Evolutionary conservation across 306 rosid species (phyloP), one percentile per base, ranked within the genome.

Genomic region (Vigna nakashimae): DNA sequence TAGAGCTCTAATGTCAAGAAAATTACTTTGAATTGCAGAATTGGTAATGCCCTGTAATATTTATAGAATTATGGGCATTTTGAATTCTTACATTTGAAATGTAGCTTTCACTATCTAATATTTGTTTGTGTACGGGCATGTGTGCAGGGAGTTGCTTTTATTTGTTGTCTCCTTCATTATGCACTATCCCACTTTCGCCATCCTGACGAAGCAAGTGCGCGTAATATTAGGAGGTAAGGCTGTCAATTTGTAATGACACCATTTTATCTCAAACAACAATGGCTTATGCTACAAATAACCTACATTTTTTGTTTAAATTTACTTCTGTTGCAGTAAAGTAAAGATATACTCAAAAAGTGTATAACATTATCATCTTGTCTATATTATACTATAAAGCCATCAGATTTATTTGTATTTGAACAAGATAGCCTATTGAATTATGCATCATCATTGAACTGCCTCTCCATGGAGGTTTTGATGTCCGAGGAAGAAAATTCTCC

Each of bases 81-180:
- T 30, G 59, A 58, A 58, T 51, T 72, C 45, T 71, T 22, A 71
- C 74, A 48, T 83, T 67, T 80, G 68, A 51, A 74, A 38, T 68
- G 45, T 43, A 51, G 10, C 53, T 60, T 50, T 87, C 17, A 26
- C 8, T 18, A 17, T 52, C 20, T 53, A 53, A 83, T 63, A 60
- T 43, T 52, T 56, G 52, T 53, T 13, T 64, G 52, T 62, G 63
- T 59, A 18, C 73, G 62, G 71, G 26, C 14, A 43, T 28, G 6
- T 74, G 34, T 76, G 71, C 90, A 95, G 98, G 98, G 84, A 42
- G 91, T 92, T 63, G 97, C 97, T 51, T 89, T 90, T 75, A 76
- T 89, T 76, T 92, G 92, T 85, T 92, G 93, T 85, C 79, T 86
- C 71, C 69, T 87, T 69, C 90, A 89, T 80, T 85, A 87, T 73